Evolutionary conservation across 2,329 filamentous ascomycete species (phyloP), one percentile per base, ranked within the genome.

Genomic region (Beauveria sp.): DNA sequence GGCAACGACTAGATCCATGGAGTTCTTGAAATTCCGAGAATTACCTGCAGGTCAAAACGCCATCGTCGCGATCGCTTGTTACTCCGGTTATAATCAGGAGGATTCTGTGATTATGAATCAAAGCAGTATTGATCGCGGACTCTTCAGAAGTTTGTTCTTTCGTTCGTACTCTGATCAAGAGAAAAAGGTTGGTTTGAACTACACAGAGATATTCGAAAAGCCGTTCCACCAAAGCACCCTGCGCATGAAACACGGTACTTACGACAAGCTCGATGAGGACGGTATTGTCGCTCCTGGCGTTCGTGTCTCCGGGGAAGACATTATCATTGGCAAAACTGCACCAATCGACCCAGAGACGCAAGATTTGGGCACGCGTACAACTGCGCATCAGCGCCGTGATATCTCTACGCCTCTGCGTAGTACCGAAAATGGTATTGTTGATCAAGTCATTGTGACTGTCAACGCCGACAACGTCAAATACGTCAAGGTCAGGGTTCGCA

Each of bases 21-120:
- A 99, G 74, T 98, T 96, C 75, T 81, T 99, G 69, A 96, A 96
- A 71, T 99, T 99, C 87, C 86, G 95, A 77, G 95, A 99, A 75
- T 80, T 99, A 63, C 95, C 95, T 20, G 95, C 95, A 18, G 95
- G 95, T 3, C 95, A 99, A 74, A 99, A 99, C 70, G 95, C 95
- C 22, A 99, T 99, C 69, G 95, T 99, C 14, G 96, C 95, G 46
- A 99, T 99, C 76, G 87, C 92, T 63, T 96, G 90, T 74, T 99
- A 99, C 77, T 96, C 93, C 60, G 95, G 95, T 63, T 99, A 99
- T 81, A 99, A 99, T 76, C 96, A 99, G 74, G 95, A 99, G 91
- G 95, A 99, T 86, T 99, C 95, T 67, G 93, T 99, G 67, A 96
- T 99, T 70, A 98, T 99, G 95, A 99, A 99, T 75, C 95, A 99